Percentiles rank a stretch among this genome's conserved stretches.
Evolutionary conservation across 306 rosid species (phyloP).

Genomic region (Argentina anserina): DNA sequence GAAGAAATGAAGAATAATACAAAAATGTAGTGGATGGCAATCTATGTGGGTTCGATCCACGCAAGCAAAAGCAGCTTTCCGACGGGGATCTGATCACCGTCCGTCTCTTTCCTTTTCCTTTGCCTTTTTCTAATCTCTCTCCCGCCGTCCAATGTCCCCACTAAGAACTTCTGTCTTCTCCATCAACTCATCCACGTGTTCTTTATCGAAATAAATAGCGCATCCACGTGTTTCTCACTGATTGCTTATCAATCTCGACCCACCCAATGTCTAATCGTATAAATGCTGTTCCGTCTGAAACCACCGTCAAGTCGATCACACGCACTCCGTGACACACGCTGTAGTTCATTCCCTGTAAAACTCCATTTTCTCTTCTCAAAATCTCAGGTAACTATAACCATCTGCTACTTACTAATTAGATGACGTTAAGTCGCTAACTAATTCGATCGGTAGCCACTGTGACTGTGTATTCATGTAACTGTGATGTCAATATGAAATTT

Average conservation of each 20-base stretch:
- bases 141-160: neutral
- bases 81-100: neutral
- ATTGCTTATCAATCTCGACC: neutral
- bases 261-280: neutral
- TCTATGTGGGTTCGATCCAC: neutral
- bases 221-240: neutral
- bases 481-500: neutral
- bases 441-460: neutral
- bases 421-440: neutral
- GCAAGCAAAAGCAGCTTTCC: neutral
- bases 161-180: neutral
- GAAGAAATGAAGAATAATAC: too few relatives aligned
- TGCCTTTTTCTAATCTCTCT: neutral
- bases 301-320: neutral
- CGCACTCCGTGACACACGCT: neutral
- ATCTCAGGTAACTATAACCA: neutral
- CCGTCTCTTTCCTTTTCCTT: neutral
- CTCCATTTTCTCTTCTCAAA: neutral
- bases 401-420: too few relatives aligned
- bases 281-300: too few relatives aligned
- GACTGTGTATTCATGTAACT: neutral
- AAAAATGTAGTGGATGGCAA: too few relatives aligned
- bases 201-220: too few relatives aligned
- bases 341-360: too few relatives aligned
- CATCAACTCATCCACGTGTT: neutral